Evolutionary conservation across 768 basidiomycete genomes (phyloP).

Genomic region (Macrocybe gigantea): DNA sequence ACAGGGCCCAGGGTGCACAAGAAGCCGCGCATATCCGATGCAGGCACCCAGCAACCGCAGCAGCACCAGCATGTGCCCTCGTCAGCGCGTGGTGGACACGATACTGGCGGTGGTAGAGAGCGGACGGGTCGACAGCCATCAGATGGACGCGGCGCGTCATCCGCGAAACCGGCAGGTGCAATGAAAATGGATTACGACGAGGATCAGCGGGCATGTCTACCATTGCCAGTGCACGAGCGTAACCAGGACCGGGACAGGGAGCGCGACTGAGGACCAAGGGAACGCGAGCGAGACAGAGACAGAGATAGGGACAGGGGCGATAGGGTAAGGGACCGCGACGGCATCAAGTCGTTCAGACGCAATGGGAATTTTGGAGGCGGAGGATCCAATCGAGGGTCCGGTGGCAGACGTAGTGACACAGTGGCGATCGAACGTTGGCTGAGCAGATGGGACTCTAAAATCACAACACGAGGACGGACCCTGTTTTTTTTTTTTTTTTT

Average conservation of each 20-base stretch:
- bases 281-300: constrained; percentile 28
- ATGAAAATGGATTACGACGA: constrained; percentile 56
- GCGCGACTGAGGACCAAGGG: constrained; percentile 26
- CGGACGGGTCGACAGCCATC: no score
- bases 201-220: constrained; percentile 36
- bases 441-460: constrained; percentile 74
- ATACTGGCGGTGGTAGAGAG: no score
- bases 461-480: no score
- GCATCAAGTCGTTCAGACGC: constrained; percentile 24
- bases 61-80: no score
- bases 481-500: constrained; percentile 1
- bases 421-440: constrained; percentile 75
- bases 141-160: constrained; percentile 13
- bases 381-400: constrained; percentile 26
- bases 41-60: constrained; percentile 1
- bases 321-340: constrained; percentile 20
- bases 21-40: constrained; percentile 67
- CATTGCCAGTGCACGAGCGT: constrained; percentile 30
- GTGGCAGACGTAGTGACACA: constrained; percentile 28
- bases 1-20: constrained; percentile 81
- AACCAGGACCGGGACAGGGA: constrained; percentile 32
- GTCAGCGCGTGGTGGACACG: no score
- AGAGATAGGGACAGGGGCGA: background rate
- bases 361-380: constrained; percentile 36
- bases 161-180: constrained; percentile 11